phyloP scores from a whole-genome alignment of 1,139 yeast species.

The Martiniozyma asiatica region DNA sequence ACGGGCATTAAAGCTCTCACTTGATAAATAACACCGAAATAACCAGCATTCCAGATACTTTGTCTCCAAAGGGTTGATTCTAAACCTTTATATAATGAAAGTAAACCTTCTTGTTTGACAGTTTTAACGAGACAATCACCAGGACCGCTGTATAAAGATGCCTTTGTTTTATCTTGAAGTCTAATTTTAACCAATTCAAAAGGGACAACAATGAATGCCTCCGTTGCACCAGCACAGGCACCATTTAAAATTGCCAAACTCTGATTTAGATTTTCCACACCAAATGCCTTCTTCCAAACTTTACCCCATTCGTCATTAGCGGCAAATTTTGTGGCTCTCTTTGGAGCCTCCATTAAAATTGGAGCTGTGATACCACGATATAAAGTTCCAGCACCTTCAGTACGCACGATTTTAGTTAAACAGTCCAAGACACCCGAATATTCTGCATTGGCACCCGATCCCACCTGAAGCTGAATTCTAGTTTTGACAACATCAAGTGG shows the following conservation, averaged over 20 bases:
- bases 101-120: conserved; percentile 59
- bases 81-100: conserved; percentile 85
- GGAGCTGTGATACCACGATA: conserved; percentile 95
- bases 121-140: conserved; percentile 70
- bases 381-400: conserved; percentile 74
- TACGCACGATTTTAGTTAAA: conserved; percentile 65
- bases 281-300: conserved; percentile 63
- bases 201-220: conserved; percentile 92
- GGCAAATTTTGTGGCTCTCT: conserved; percentile 94
- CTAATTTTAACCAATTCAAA: conserved; percentile 82
- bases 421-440: conserved; percentile 82
- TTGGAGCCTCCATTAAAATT: conserved; percentile 98
- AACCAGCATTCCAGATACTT: conserved; percentile 94
- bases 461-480: conserved; percentile 82
- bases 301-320: conserved; percentile 97
- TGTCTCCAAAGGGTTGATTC: conserved; percentile 98
- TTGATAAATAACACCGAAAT: conserved; percentile 90
- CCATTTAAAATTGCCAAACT: conserved; percentile 84
- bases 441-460: conserved; percentile 46
- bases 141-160: conserved; percentile 76
- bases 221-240: conserved; percentile 97
- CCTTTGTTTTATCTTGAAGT: conserved; percentile 74
- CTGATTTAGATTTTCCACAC: conserved; percentile 61
- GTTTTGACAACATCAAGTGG: conserved; percentile 98
- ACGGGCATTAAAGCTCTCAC: conserved; percentile 69